Base-by-base conservation (phyloP, 345 rosid genomes). In the Passiflora organensis region DNA sequence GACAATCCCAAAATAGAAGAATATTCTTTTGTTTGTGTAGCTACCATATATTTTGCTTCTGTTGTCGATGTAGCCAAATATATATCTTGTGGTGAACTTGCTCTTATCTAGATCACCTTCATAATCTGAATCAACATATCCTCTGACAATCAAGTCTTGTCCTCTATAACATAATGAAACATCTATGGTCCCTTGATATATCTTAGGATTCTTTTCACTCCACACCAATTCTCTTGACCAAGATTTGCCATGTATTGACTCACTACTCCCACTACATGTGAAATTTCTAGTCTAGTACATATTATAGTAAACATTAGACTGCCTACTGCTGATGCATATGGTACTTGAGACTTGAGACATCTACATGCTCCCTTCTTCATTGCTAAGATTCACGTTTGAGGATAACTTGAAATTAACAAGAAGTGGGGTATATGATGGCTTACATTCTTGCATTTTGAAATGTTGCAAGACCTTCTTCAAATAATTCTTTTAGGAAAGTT, bases 41-140 rank as follows among this genome's bases (percentile, higher is more conserved):
- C 10, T 46, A 23, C 24, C 8, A 16, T 10, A 18, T 18, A 46
- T 18, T 46, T 17, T 17, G 18, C 32, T 50, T 20, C 3, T 23
- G 36, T 50, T 16, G 23, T 46, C 13, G 12, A 46, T 18, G 23
- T 17, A 46, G 23, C 49, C 11, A 14, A 42, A 42, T 6, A 6
- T 4, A 42, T 42, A 42, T 1, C 45, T 1, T 6, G 16, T 42
- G 5, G 16, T 42, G 2, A 16, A 42, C 15, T 42, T 42, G 2
- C 2, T 14, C 15, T 42, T 9, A 4, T 13, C 8, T 5, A 42
- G 15, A 5, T n/a, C n/a, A n/a, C 21, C 37, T 4, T 19, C 13
- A 28, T n/a, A 51, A n/a, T 48, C 32, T 10, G 32, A 48, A 13
- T 48, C 51, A 48, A 23, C 32, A 48, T 48, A 22, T 22, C 51